Conservation (phyloP, 768 basidiomycete species). For the Hydnomerulius pinastri region DNA sequence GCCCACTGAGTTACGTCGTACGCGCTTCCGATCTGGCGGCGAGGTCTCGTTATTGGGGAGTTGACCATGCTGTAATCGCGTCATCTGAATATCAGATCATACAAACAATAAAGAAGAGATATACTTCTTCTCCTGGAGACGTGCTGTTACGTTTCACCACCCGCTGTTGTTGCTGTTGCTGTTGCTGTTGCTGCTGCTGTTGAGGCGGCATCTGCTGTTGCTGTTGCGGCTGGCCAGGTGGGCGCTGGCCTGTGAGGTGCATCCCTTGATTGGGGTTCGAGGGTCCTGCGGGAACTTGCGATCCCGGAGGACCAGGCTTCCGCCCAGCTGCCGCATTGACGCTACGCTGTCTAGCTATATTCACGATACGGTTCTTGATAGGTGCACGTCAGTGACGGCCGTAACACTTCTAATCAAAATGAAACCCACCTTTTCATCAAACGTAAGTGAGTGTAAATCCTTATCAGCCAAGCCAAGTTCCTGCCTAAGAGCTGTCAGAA, state of each 20-base stretch:
- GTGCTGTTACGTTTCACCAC: slow-evolving; percentile 57
- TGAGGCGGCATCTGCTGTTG: slow-evolving; percentile 19
- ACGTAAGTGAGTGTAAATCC: slow-evolving; percentile 42
- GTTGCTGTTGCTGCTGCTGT: slow-evolving; percentile 20
- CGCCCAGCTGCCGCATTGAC: slow-evolving; percentile 12
- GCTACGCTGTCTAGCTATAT: slow-evolving; percentile 24
- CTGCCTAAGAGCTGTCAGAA: slow-evolving; percentile 38
- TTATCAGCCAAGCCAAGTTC: slow-evolving; percentile 50
- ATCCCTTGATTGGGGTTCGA: slow-evolving; percentile 33
- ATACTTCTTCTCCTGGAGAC: slow-evolving; percentile 63
- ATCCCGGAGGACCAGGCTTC: slow-evolving; percentile 33
- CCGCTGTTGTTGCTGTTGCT: slow-evolving; percentile 28
- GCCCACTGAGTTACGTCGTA: slow-evolving; percentile 48
- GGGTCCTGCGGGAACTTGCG: slow-evolving; percentile 26
- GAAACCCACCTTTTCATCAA: slow-evolving; percentile 60
- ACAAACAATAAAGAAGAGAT: slow-evolving; percentile 7
- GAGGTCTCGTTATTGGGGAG: slow-evolving; percentile 53
- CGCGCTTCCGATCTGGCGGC: slow-evolving; percentile 57
- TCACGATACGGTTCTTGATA: slow-evolving; percentile 39
- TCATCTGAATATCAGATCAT: slow-evolving; percentile 3
- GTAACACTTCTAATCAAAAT: neutral
- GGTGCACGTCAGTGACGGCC: slow-evolving; percentile 14
- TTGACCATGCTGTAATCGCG: slow-evolving; percentile 42
- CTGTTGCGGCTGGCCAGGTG: slow-evolving; percentile 31
- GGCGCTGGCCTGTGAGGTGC: slow-evolving; percentile 45